phyloP scores from a whole-genome alignment of 1,139 yeast genomes.

The Saccharomyces hybrid region DNA sequence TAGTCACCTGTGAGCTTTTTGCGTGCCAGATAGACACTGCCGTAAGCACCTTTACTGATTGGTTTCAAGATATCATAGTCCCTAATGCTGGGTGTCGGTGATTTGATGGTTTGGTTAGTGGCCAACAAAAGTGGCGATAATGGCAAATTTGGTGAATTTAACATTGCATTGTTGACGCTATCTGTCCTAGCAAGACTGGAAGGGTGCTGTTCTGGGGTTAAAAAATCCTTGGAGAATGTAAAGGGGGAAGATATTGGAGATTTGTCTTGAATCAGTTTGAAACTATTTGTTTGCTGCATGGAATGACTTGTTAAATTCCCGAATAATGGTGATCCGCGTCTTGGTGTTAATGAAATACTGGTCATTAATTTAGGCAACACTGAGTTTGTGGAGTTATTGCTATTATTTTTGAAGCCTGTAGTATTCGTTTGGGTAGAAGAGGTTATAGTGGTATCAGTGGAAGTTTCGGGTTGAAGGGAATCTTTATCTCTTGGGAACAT shows the following conservation, averaged over 20 bases:
- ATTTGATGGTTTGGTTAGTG: conserved; percentile 40
- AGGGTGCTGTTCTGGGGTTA: conserved; percentile 25
- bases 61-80: conserved; percentile 92
- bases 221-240: conserved; percentile 20
- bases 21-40: conserved; percentile 83
- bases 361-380: conserved; percentile 21
- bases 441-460: neutral
- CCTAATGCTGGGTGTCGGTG: conserved; percentile 58
- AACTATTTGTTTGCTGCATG: conserved; percentile 27
- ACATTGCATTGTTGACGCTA: conserved; percentile 3
- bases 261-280: conserved; percentile 14
- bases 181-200: neutral
- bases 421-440: neutral
- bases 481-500: neutral
- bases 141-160: conserved; percentile 39
- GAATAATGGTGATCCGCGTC: conserved; percentile 29
- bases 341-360: conserved; percentile 28
- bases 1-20: conserved; percentile 86
- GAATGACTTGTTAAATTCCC: conserved; percentile 14
- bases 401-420: neutral
- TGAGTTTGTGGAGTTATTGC: conserved; percentile 3
- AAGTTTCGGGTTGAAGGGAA: neutral
- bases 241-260: conserved; percentile 31
- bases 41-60: conserved; percentile 95
- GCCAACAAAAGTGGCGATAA: conserved; percentile 76